Evolutionary conservation across 176 grass and related monocot genomes (phyloP), one percentile per base, ranked within the genome.

Genomic region (Oryza coarctata): DNA sequence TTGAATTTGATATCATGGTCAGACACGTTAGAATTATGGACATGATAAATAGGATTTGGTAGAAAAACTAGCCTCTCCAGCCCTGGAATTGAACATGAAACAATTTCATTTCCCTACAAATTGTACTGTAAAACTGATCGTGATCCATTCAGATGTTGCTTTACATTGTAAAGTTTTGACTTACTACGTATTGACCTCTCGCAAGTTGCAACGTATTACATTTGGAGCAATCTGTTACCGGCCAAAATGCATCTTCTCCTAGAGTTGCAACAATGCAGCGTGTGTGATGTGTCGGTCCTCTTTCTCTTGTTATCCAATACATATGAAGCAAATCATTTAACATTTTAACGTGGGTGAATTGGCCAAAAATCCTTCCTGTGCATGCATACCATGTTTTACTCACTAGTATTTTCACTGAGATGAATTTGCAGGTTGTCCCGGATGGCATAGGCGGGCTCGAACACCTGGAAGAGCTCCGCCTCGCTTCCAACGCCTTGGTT

Each of bases 381-480:
- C 7, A 9, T 38, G n/a, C n/a, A n/a, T 38, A 3, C 22, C 29
- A 10, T 71, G 36, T 1, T 71, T 50, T 6, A 18, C 5, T 5
- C 22, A 28, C 6, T 9, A 9, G 5, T 29, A 3, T 38, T 34
- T 89, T 62, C 0, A 6, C 39, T 71, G n/a, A n/a, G n/a, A n/a
- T n/a, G 20, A 18, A 33, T 63, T 73, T 13, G 28, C 72, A 98
- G 95, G 81, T 14, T 58, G 39, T 93, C 71, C 92, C 90, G 7
- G 95, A 98, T 84, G 88, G 88, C 38, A 93, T 95, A 52, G 90
- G 84, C 63, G 86, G 84, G 44, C 83, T 95, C 11, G 87, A 93
- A 44, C 84, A 76, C 26, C 86, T 98, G 2, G 92, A 98, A 86
- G 86, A 98, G 62, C 88, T 98, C 30, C 41, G 82, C 15, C 71